Conservation (phyloP, 768 basidiomycete genomes). For the Tricholoma terreum region DNA sequence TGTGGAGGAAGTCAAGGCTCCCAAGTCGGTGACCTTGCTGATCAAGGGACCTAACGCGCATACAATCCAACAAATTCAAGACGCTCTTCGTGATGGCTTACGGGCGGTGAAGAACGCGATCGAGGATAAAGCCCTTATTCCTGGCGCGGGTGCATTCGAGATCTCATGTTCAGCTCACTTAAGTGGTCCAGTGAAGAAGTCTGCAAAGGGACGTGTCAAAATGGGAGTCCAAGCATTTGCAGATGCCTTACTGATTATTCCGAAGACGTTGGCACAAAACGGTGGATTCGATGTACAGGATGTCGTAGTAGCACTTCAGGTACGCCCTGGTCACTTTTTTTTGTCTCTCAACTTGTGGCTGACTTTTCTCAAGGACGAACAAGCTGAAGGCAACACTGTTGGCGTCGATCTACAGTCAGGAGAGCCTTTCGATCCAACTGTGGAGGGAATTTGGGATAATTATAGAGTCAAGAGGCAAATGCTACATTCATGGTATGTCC, state of each 20-base stretch:
- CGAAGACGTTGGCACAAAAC: constrained; percentile 94
- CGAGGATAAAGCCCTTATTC: constrained; percentile 84
- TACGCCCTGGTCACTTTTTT: constrained; percentile 22
- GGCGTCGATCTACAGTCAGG: constrained; percentile 92
- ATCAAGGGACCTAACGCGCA: constrained; percentile 98
- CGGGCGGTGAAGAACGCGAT: constrained; percentile 96
- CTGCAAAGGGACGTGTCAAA: constrained; percentile 90
- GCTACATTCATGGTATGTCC: constrained; percentile 88
- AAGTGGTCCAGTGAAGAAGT: constrained; percentile 72
- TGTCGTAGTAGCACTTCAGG: constrained; percentile 87
- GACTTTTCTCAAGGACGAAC: constrained; percentile 65
- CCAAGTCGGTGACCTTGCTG: constrained; percentile 92
- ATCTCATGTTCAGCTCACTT: constrained; percentile 88
- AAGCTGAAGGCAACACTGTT: constrained; percentile 89
- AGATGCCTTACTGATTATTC: constrained; percentile 90
- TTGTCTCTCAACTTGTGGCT: neutral
- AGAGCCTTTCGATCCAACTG: constrained; percentile 93
- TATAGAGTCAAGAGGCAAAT: constrained; percentile 98
- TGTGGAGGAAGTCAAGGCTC: constrained; percentile 92
- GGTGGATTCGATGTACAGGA: constrained; percentile 98
- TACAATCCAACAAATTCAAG: constrained; percentile 94
- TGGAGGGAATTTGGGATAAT: constrained; percentile 98
- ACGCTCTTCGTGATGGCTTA: constrained; percentile 96
- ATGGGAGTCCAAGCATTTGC: constrained; percentile 98
- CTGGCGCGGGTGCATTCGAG: constrained; percentile 98